A percentile compares a stretch with the other conserved stretches of the same genome.
These are phyloP conservation scores for Puccinia sorghi DNA, from an alignment of 1,284 basidiomycete genomes.

Conservation along the genomic window DNA sequence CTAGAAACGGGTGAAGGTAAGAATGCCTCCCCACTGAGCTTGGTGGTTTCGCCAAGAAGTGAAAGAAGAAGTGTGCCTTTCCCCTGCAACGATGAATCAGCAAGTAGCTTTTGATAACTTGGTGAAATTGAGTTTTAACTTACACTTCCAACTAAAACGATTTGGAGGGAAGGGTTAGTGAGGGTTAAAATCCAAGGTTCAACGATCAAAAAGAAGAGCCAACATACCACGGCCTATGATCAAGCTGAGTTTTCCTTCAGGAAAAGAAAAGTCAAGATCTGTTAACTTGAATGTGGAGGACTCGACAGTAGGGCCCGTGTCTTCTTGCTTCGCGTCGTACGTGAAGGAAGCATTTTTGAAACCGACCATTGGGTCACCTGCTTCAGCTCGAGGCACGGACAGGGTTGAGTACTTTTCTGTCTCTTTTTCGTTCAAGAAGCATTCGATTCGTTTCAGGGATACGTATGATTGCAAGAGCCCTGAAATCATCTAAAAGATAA, in stretches of 20 bases:
- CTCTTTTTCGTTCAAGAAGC: conserved; percentile 63
- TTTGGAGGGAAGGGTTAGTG: background rate
- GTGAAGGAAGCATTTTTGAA: conserved; percentile 62
- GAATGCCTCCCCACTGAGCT: conserved; percentile 62
- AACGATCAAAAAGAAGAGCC: background rate
- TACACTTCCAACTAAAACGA: background rate
- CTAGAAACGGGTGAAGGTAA: conserved; percentile 62
- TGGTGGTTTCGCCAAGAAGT: conserved; percentile 66
- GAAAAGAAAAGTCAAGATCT: conserved; percentile 62
- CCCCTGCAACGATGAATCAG: conserved; percentile 59
- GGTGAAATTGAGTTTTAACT: background rate
- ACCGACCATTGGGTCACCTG: conserved; percentile 60
- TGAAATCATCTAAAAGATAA: conserved; percentile 26
- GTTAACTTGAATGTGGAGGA: conserved; percentile 59
- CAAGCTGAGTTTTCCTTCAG: conserved; percentile 61
- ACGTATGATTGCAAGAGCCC: conserved; percentile 54
- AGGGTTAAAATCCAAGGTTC: background rate
- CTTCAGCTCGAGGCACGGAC: conserved; percentile 55
- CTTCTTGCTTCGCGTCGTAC: conserved; percentile 52
- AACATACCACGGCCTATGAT: conserved; percentile 57
- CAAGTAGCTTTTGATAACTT: conserved; percentile 49
- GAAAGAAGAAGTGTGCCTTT: conserved; percentile 62
- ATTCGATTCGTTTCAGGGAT: conserved; percentile 59
- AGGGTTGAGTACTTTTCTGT: conserved; percentile 64
- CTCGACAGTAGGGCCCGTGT: conserved; percentile 18